phyloP scores from a whole-genome alignment of 129 eudicot species.

The Chrysanthemum makinoi region DNA sequence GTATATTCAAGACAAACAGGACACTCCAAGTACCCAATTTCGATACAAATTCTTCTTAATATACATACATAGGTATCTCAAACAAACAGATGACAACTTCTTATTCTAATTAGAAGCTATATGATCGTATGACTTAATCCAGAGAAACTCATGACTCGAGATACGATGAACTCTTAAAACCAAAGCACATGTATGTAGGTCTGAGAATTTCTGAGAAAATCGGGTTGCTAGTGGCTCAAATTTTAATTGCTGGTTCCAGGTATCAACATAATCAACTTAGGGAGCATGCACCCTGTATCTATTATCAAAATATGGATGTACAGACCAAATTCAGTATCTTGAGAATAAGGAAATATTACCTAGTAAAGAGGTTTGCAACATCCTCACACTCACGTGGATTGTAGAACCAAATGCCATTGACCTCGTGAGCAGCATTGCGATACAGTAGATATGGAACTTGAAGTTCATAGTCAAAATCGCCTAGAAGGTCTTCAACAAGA shows the following conservation, averaged over 20 bases:
- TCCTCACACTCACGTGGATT: conserved; percentile 86
- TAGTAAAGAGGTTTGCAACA: conserved; percentile 80
- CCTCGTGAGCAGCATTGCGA: conserved; percentile 84
- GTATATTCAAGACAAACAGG: neutral
- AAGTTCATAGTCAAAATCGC: conserved; percentile 82
- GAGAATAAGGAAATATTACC: conserved; percentile 35
- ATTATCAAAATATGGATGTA: neutral
- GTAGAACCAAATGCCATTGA: conserved; percentile 85
- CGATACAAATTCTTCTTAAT: neutral
- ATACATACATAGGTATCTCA: too few relatives aligned
- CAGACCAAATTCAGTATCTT: neutral
- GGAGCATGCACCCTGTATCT: neutral
- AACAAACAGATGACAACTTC: too few relatives aligned
- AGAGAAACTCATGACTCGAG: too few relatives aligned
- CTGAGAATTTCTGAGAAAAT: neutral
- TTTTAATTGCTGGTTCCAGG: neutral
- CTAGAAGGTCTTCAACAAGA: conserved; percentile 85
- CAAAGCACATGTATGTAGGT: too few relatives aligned
- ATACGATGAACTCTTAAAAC: too few relatives aligned
- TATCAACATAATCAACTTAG: neutral
- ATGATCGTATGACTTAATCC: too few relatives aligned
- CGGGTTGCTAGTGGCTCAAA: neutral
- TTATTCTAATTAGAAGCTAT: too few relatives aligned
- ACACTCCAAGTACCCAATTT: neutral
- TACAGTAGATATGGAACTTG: conserved; percentile 81